phyloP scores from a whole-genome alignment of 2,329 filamentous ascomycete genomes.

The Exophiala calicioides region DNA sequence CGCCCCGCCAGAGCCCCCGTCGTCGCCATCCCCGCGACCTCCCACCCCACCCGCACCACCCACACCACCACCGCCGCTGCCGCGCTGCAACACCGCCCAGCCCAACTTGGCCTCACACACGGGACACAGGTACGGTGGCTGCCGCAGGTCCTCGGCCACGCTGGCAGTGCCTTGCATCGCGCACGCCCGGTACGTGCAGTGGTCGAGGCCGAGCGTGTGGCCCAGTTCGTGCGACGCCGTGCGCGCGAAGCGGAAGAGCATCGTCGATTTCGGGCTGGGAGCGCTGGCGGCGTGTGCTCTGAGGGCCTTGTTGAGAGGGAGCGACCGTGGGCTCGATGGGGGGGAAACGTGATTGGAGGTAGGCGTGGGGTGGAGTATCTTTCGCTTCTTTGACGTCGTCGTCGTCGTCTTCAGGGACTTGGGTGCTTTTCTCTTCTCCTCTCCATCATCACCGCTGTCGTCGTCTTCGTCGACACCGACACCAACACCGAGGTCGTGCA shows the following conservation, averaged over 20 bases:
- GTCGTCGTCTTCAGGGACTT: no score
- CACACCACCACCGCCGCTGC: no score
- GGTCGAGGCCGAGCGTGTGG: slow-evolving; percentile 66
- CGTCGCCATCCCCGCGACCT: no score
- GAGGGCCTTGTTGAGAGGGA: slow-evolving; percentile 2
- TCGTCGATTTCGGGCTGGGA: slow-evolving; percentile 40
- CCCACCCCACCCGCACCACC: no score
- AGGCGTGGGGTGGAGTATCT: background rate
- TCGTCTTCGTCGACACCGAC: background rate
- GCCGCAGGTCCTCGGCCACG: slow-evolving; percentile 60
- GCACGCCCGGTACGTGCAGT: slow-evolving; percentile 62
- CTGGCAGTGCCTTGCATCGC: slow-evolving; percentile 63
- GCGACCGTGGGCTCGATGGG: no score
- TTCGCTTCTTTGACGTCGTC: no score
- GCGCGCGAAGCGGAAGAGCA: slow-evolving; percentile 59
- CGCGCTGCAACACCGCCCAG: slow-evolving; percentile 25
- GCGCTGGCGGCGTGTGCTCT: background rate
- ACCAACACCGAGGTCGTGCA: no score
- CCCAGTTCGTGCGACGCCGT: slow-evolving; percentile 67
- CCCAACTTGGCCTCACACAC: slow-evolving; percentile 59
- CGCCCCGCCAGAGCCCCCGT: no score
- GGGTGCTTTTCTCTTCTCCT: no score
- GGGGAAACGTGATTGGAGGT: no score
- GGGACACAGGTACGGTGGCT: slow-evolving; percentile 65
- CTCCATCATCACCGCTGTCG: no score